Evolutionary conservation across 2,329 filamentous ascomycete genomes (phyloP).

Genomic region (Aspergillus calidoustus): DNA sequence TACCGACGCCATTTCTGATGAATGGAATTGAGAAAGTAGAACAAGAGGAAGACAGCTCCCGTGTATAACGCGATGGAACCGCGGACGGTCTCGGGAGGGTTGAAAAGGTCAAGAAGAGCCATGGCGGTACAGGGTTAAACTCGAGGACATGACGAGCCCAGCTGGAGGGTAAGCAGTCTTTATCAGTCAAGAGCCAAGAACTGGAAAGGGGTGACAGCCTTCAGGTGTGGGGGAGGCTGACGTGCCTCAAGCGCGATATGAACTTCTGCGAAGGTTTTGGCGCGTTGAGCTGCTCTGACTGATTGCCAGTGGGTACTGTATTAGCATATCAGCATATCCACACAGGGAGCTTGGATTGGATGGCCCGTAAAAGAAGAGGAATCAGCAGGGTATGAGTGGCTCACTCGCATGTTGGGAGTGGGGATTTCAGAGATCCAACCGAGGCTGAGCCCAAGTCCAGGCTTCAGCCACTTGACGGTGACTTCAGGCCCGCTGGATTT

Average conservation of each 20-base stretch:
- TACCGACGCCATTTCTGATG: constrained; percentile 22
- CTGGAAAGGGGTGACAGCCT: background rate
- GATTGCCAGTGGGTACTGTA: too few species aligned
- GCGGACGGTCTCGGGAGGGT: constrained; percentile 5
- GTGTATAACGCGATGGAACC: constrained; percentile 15
- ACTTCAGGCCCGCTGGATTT: background rate
- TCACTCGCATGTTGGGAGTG: background rate
- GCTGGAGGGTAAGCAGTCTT: background rate
- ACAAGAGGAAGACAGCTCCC: constrained; percentile 9
- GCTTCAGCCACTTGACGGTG: background rate
- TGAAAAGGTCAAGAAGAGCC: background rate
- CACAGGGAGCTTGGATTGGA: background rate
- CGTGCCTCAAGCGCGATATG: background rate
- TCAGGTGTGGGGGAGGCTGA: too few species aligned
- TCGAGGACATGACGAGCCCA: background rate
- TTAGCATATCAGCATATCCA: background rate
- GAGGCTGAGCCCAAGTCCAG: background rate
- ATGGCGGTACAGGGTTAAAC: background rate
- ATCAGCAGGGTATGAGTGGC: background rate
- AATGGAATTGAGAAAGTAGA: constrained; percentile 17
- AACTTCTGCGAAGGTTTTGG: background rate
- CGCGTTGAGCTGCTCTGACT: too few species aligned
- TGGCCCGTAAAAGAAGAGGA: background rate
- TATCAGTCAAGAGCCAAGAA: background rate
- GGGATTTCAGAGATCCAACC: background rate